A percentile compares a stretch with the other conserved stretches of the same genome.
Evolutionary conservation across 768 basidiomycete genomes (phyloP).

Genomic region (Chalciporus pseudorubinellus): DNA sequence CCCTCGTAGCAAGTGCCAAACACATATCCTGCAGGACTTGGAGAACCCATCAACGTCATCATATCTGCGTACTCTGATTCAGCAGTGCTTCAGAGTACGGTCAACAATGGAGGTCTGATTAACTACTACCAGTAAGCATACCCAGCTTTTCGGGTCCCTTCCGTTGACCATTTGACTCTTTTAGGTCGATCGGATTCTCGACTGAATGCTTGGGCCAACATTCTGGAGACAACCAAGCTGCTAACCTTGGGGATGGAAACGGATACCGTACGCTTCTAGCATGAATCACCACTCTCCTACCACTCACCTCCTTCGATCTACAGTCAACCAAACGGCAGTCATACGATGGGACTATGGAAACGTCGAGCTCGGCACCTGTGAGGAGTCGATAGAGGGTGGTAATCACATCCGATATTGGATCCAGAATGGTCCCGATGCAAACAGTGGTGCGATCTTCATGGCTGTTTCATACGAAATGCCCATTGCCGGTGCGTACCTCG

Average conservation of each 20-base stretch:
- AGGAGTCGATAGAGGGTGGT: slow-evolving; percentile 83
- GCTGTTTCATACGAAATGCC: slow-evolving; percentile 74
- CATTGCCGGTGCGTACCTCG: slow-evolving; percentile 45
- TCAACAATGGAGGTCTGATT: slow-evolving; percentile 66
- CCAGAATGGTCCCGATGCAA: slow-evolving; percentile 62
- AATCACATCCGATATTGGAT: slow-evolving; percentile 88
- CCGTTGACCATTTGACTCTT: not conserved
- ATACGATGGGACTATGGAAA: slow-evolving; percentile 85
- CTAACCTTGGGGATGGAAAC: slow-evolving; percentile 81
- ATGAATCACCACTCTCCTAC: not conserved
- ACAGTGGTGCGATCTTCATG: slow-evolving; percentile 76
- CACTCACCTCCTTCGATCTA: not conserved
- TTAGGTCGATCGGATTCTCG: slow-evolving; percentile 63
- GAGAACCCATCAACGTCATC: slow-evolving; percentile 86
- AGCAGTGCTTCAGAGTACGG: slow-evolving; percentile 58
- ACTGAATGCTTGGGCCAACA: slow-evolving; percentile 86
- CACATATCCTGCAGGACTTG: slow-evolving; percentile 70
- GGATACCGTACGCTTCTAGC: slow-evolving; percentile 53
- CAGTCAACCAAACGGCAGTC: slow-evolving; percentile 81
- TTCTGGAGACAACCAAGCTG: slow-evolving; percentile 62
- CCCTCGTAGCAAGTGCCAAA: slow-evolving; percentile 44
- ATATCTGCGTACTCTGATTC: slow-evolving; percentile 74
- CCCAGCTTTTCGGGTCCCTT: not conserved
- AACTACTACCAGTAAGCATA: slow-evolving; percentile 77
- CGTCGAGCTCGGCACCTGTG: slow-evolving; percentile 76